phyloP scores from a whole-genome alignment of 2,329 filamentous ascomycete species.

The Aspergillus sp. region DNA sequence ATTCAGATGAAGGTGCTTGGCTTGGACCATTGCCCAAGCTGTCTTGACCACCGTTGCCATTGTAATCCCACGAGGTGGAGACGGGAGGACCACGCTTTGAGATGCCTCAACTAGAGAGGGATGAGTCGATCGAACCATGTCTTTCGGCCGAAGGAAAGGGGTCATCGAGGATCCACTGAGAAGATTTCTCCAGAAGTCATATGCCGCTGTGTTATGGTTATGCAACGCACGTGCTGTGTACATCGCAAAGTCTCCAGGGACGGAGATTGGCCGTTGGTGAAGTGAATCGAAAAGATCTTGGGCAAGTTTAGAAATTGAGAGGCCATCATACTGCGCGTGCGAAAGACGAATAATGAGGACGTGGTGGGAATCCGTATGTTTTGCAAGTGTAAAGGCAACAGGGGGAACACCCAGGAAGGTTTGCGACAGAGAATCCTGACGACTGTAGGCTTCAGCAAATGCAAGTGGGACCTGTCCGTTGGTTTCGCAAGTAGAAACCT shows the following conservation, averaged over 20 bases:
- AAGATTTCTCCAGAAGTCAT: background rate
- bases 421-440: constrained; percentile 3
- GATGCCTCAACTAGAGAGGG: background rate
- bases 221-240: background rate
- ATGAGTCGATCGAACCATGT: background rate
- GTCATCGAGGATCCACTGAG: background rate
- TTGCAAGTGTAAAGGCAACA: constrained; percentile 18
- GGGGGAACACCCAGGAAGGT: constrained; percentile 4
- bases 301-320: constrained; percentile 8
- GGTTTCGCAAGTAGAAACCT: background rate
- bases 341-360: constrained; percentile 24
- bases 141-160: too few relatives aligned
- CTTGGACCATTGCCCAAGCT: background rate
- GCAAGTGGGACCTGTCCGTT: constrained; percentile 5
- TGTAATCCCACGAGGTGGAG: background rate
- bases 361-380: constrained; percentile 11
- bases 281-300: constrained; percentile 2
- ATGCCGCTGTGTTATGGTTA: background rate
- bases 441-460: constrained; percentile 3
- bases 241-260: background rate
- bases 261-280: background rate
- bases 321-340: constrained; percentile 28
- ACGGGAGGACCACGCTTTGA: background rate
- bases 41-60: background rate
- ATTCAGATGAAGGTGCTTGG: background rate